phyloP scores from a whole-genome alignment of 2,329 filamentous ascomycete species.

The Nigrospora sphaerica region DNA sequence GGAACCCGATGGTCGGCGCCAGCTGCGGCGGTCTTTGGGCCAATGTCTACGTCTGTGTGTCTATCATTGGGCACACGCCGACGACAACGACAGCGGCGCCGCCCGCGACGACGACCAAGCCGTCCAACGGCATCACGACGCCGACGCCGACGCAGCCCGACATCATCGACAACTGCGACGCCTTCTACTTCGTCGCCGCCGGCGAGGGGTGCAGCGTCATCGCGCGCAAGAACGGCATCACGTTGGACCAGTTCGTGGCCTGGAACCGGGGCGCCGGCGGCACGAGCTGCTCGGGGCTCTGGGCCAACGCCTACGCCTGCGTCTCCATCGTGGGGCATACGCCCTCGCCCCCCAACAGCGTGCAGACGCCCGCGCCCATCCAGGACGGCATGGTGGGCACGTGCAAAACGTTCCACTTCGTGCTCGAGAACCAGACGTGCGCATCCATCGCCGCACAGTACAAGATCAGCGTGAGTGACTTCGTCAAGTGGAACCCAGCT shows the following conservation, averaged over 20 bases:
- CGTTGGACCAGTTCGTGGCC: background rate
- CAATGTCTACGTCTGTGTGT: background rate
- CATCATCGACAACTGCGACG: background rate
- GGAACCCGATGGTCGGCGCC: background rate
- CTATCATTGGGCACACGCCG: background rate
- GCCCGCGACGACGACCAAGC: background rate
- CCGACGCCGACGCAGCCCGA: background rate
- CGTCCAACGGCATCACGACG: background rate
- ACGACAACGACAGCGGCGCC: background rate
- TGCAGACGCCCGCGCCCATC: background rate
- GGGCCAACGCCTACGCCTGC: background rate
- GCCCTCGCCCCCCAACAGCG: background rate
- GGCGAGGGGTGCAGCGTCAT: background rate
- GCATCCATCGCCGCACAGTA: background rate
- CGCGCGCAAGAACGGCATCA: background rate
- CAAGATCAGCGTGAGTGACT: background rate
- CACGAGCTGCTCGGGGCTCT: background rate
- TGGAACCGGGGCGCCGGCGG: background rate
- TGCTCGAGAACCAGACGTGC: background rate
- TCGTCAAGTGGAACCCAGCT: background rate
- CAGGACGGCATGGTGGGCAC: background rate
- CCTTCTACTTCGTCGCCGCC: background rate
- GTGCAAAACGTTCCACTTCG: background rate
- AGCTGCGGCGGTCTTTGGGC: background rate
- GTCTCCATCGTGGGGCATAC: background rate